Percentiles rank a stretch among this genome's conserved stretches.
Conservation (phyloP, 345 rosid genomes). For the Microthlaspi erraticum region DNA sequence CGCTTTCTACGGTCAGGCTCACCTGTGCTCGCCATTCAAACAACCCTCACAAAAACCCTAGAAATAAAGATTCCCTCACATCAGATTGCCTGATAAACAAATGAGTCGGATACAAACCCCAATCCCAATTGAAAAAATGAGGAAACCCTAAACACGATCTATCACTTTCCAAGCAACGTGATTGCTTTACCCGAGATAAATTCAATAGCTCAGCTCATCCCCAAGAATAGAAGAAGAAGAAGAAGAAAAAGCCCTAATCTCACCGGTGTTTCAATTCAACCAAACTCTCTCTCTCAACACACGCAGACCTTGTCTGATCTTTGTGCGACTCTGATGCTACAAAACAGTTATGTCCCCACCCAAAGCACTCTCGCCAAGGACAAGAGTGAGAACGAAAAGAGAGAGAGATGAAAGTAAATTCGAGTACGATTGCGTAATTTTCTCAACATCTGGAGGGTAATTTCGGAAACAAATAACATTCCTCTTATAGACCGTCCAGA, state of each 20-base stretch:
- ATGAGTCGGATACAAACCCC: conserved; percentile 9
- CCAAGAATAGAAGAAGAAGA: neutral
- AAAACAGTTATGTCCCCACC: conserved; percentile 25
- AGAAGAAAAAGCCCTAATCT: conserved; percentile 40
- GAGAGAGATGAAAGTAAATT: conserved; percentile 25
- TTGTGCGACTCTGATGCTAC: conserved; percentile 22
- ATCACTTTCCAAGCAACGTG: conserved; percentile 25
- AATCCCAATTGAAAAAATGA: conserved; percentile 8
- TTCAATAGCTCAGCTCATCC: conserved; percentile 27
- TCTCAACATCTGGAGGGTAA: conserved; percentile 42
- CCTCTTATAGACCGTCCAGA: conserved; percentile 14
- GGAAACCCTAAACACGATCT: conserved; percentile 37
- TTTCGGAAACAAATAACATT: conserved; percentile 20
- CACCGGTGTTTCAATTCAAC: conserved; percentile 20
- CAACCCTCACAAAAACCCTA: conserved; percentile 46
- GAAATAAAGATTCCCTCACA: conserved; percentile 36
- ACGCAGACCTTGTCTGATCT: conserved; percentile 22
- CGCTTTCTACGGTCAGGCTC: conserved; percentile 93
- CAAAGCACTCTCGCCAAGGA: conserved; percentile 23
- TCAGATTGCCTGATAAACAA: conserved; percentile 22
- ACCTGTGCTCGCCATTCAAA: conserved; percentile 84
- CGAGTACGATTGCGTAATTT: conserved; percentile 34
- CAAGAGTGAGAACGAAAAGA: neutral
- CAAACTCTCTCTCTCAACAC: neutral
- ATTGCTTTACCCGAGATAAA: conserved; percentile 23